Evolutionary conservation across 306 rosid genomes (phyloP), one percentile per base, ranked within the genome.

Genomic region (Morella rubra): DNA sequence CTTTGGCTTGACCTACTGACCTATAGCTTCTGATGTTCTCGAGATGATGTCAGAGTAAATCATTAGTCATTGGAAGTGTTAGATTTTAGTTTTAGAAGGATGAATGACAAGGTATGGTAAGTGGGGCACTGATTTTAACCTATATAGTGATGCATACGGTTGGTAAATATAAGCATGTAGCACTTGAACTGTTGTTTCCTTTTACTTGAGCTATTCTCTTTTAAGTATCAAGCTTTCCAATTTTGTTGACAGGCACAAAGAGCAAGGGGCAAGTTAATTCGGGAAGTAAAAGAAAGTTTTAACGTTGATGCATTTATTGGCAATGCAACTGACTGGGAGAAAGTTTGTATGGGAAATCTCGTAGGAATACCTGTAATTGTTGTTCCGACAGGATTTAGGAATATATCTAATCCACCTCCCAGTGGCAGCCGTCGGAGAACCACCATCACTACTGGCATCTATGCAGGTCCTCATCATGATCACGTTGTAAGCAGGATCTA

Each of bases 251-350:
- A 89, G 95, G 90, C 93, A 65, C 95, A 88, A 58, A 84, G 98
- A 84, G 91, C 89, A 16, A 67, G 90, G 78, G 91, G 93, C 56
- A 85, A 80, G 79, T 78, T 93, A 67, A 89, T 85, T 44, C 81
- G 20, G 49, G 95, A 89, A 84, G 84, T 89, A 55, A 79, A 66
- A 80, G 89, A 91, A 42, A 81, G 81, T 22, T 89, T 93, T 64
- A 80, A 76, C 0, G 83, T 91, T 7, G 93, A 93, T 75, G 97
- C 97, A 19, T 80, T 91, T 75, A 85, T 91, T 72, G 93, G 95
- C 72, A 81, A 85, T 80, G 97, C 93, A 68, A 78, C 92, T 8
- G 91, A 91, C 20, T 91, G 95, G 98, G 98, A 93, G 81, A 89
- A 79, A 84, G 89, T 93, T 46, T 89, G 93, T 80, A 5, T 88